phyloP scores from a whole-genome alignment of 805 yeast species.

The Saturnispora dispora region DNA sequence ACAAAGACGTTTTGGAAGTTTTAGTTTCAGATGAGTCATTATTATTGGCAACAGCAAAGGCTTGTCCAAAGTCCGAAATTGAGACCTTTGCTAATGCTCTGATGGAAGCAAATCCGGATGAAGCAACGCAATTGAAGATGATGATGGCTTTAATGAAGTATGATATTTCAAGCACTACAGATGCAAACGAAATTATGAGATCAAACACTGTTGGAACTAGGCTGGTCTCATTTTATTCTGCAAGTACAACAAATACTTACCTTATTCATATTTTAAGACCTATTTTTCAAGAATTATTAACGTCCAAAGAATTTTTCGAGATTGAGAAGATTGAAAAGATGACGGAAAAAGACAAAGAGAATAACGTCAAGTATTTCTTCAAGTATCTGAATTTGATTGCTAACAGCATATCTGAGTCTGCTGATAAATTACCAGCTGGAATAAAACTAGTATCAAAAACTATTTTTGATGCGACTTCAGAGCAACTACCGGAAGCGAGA shows the following conservation, averaged over 20 bases:
- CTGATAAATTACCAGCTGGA: constrained; percentile 56
- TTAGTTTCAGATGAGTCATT: constrained; percentile 31
- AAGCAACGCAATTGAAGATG: constrained; percentile 31
- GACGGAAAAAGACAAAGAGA: constrained; percentile 30
- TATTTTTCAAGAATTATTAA: constrained; percentile 44
- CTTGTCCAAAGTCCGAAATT: constrained; percentile 61
- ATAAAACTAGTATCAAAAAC: constrained; percentile 63
- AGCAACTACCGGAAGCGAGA: constrained; percentile 59
- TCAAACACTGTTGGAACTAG: constrained; percentile 79
- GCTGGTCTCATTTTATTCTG: constrained; percentile 61
- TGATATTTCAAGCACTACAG: constrained; percentile 52
- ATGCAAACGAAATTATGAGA: constrained; percentile 66
- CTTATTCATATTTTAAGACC: constrained; percentile 45
- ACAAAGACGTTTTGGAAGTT: constrained; percentile 11
- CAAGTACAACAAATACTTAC: constrained; percentile 55
- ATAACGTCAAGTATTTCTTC: constrained; percentile 42
- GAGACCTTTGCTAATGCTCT: constrained; percentile 62
- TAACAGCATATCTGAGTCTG: constrained; percentile 48
- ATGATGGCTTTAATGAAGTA: constrained; percentile 47
- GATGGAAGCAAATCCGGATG: constrained; percentile 42
- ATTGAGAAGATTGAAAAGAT: constrained; percentile 27
- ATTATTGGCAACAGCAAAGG: constrained; percentile 43
- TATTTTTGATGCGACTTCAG: constrained; percentile 46
- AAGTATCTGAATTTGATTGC: constrained; percentile 48
- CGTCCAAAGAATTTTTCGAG: constrained; percentile 46